These are phyloP conservation scores for Syncephalastrum monosporum DNA, from an alignment of 371 early-diverging fungal genomes.

Conservation along the genomic window DNA sequence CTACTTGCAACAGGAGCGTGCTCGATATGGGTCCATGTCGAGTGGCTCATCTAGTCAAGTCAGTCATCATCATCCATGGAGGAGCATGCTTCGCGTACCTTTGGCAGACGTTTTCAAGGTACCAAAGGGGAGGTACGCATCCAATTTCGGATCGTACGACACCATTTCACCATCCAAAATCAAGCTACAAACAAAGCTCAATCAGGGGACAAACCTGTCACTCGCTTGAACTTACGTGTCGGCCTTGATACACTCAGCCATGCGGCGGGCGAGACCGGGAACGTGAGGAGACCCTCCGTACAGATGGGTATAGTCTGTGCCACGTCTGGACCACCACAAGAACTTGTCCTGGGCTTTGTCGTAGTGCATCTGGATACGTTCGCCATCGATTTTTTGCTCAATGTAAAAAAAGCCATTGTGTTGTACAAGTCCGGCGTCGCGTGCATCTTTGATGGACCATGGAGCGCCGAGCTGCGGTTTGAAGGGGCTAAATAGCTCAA, in stretches of 20 bases:
- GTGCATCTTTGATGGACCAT: constrained; percentile 40
- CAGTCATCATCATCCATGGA: too few relatives aligned
- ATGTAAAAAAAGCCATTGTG: constrained; percentile 60
- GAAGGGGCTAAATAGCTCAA: constrained; percentile 52
- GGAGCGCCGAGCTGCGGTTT: constrained; percentile 56
- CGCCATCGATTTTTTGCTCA: constrained; percentile 81
- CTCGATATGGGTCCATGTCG: constrained; percentile 27
- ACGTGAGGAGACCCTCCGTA: constrained; percentile 50
- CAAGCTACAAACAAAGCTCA: constrained; percentile 12
- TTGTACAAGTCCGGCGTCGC: constrained; percentile 23
- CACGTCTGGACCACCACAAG: constrained; percentile 51
- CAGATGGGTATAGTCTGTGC: constrained; percentile 64
- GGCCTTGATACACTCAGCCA: constrained; percentile 17
- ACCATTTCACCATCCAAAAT: constrained; percentile 74
- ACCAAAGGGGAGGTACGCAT: constrained; percentile 66
- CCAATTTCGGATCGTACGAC: constrained; percentile 58
- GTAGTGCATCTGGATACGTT: constrained; percentile 73
- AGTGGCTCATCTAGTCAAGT: background rate
- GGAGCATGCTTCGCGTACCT: constrained; percentile 22
- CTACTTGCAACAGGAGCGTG: constrained; percentile 56
- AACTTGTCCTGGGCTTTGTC: constrained; percentile 40
- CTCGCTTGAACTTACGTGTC: constrained; percentile 15
- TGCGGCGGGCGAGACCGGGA: constrained; percentile 19
- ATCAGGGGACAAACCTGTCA: too few relatives aligned
- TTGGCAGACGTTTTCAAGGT: constrained; percentile 66